Conservation (phyloP, 345 rosid genomes). For the Eucalyptus regnans region DNA sequence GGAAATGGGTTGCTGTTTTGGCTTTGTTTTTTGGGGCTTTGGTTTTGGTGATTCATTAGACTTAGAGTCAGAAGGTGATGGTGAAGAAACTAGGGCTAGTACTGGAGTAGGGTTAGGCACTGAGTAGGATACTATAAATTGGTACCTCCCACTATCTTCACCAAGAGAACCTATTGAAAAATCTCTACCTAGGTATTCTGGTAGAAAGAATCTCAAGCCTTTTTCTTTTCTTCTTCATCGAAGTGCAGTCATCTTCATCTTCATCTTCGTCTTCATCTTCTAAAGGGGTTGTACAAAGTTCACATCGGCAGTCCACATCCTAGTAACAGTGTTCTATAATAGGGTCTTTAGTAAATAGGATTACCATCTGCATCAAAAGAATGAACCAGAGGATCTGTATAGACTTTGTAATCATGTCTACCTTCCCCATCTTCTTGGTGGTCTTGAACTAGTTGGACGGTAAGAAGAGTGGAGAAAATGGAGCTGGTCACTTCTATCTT, state of each 20-base stretch:
- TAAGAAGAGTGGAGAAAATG: background rate
- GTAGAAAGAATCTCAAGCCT: background rate
- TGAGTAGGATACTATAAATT: background rate
- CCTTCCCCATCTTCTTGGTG: background rate
- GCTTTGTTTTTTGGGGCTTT: background rate
- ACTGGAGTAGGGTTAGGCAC: background rate
- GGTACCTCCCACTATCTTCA: background rate
- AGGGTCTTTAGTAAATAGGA: background rate
- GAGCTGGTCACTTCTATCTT: background rate
- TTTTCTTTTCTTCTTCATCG: background rate
- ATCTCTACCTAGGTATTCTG: background rate
- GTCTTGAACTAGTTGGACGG: background rate
- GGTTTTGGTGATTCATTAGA: background rate
- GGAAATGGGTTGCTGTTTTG: background rate
- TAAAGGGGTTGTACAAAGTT: background rate
- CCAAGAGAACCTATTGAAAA: background rate
- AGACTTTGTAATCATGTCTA: background rate
- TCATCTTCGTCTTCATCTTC: background rate
- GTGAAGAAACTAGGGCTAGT: background rate
- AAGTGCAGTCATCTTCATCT: background rate
- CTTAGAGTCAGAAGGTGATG: background rate
- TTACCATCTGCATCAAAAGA: background rate
- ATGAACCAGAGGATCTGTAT: too few species aligned
- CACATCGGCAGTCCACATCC: background rate
- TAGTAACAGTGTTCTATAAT: background rate